These are phyloP conservation scores for Talaromyces trachyspermus DNA, from an alignment of 495 filamentous ascomycete genomes.

Conservation along the genomic window DNA sequence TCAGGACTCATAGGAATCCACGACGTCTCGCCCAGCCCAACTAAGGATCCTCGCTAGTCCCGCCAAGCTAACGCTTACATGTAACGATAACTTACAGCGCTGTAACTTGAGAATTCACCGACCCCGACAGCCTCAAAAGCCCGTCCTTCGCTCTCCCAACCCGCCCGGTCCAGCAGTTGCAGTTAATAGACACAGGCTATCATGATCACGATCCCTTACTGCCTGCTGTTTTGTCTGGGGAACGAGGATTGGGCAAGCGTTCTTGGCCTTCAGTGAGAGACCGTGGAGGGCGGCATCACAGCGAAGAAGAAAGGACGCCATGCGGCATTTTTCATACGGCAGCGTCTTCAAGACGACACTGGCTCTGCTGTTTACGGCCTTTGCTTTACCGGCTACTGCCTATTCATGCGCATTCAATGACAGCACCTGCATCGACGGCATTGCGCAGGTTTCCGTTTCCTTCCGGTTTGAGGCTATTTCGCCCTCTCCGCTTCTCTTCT, in stretches of 20 bases:
- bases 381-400: not conserved
- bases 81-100: no score
- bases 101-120: no score
- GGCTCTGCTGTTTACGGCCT: not conserved
- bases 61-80: no score
- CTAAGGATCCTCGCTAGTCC: no score
- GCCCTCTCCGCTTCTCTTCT: conserved; percentile 28
- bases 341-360: not conserved
- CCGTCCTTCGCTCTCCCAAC: not conserved
- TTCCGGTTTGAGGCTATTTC: conserved; percentile 35
- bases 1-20: no score
- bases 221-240: not conserved
- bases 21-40: no score
- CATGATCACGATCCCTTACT: not conserved
- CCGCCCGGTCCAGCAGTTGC: no score
- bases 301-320: not conserved
- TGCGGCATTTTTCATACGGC: not conserved
- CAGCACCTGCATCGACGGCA: conserved; percentile 32
- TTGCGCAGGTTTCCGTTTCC: conserved; percentile 34
- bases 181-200: no score
- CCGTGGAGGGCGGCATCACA: not conserved
- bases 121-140: no score
- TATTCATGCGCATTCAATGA: conserved; percentile 36
- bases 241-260: not conserved
- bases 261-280: not conserved